Evolutionary conservation across 2,329 filamentous ascomycete genomes (phyloP), one percentile per base, ranked within the genome.

Genomic region (Pseudogymnoascus sp.): DNA sequence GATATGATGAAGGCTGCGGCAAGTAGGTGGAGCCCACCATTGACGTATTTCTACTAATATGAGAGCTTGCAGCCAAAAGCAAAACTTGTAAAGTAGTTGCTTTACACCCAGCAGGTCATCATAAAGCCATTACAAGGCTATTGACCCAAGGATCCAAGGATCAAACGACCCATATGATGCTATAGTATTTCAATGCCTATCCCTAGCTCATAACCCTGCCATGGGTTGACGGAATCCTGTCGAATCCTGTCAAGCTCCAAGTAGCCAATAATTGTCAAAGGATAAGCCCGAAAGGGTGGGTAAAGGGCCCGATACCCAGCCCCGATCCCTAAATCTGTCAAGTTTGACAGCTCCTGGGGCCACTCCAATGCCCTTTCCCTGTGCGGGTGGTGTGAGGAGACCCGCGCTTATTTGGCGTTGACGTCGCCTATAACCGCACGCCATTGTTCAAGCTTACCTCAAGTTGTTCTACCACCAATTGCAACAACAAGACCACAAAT

Each of bases 371-470:
- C 48, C 48, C 48, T 21, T 33, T 55, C 48, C 29, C 6, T 55
- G 27, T 21, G 31, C n/a, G 8, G 29, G 48, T 55, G 48, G 48
- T 55, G 48, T 55, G 48, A 18, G 29, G 27, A 55, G 29, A 21
- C 29, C 48, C 48, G 48, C 48, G 48, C 48, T 55, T 55, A 33
- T 55, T 33, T 55, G 48, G 29, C 29, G 29, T 55, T 55, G 48
- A 55, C 48, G 5, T 55, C 29, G 48, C 48, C 48, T 18, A 55
- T 55, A 55, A 55, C 27, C 48, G 48, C 48, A 55, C 29, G 27
- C 48, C 48, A 55, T 21, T 29, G 12, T 15, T 55, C 18, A 33
- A 27, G 29, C 48, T n/a, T 55, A 2, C 27, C 8, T 9, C n/a
- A 33, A 6, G n/a, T 18, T 18, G 18, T 18, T 18, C 18, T 18